Conservation (phyloP, 371 early-diverging fungal species). For the Dichotomocladium elegans region DNA sequence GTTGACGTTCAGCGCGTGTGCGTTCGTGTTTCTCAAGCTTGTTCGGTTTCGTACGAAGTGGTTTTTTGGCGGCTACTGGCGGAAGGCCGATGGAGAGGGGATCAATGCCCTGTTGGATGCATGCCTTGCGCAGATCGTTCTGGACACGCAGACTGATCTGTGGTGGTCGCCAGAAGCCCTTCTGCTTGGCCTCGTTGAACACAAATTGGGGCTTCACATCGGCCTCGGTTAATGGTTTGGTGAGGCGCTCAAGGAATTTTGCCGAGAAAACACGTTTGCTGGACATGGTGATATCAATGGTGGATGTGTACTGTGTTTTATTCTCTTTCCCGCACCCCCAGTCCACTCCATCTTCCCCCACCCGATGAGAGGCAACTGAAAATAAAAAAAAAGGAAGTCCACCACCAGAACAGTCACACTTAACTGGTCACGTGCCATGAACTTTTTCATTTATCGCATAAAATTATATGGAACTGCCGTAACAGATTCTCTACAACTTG, state of each 20-base stretch:
- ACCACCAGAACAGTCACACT: too few relatives aligned
- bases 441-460: too few relatives aligned
- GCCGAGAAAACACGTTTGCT: conserved; percentile 30
- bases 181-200: conserved; percentile 34
- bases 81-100: conserved; percentile 53
- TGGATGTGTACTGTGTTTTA: too few relatives aligned
- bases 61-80: conserved; percentile 18
- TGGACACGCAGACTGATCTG: conserved; percentile 53
- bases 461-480: too few relatives aligned
- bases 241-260: conserved; percentile 25
- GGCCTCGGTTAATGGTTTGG: conserved; percentile 32
- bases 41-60: conserved; percentile 51
- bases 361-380: too few relatives aligned
- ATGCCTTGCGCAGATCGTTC: conserved; percentile 62
- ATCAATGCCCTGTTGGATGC: conserved; percentile 48
- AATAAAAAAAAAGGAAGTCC: too few relatives aligned
- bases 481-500: too few relatives aligned
- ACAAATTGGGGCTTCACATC: conserved; percentile 52
- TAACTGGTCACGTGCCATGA: too few relatives aligned
- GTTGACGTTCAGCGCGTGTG: conserved; percentile 49
- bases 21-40: conserved; percentile 67
- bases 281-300: conserved; percentile 24
- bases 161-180: conserved; percentile 56
- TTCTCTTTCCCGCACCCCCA: too few relatives aligned
- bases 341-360: too few relatives aligned